phyloP scores from a whole-genome alignment of 192 early-diverging fungal genomes.

The Dimargaris cristalligena region DNA sequence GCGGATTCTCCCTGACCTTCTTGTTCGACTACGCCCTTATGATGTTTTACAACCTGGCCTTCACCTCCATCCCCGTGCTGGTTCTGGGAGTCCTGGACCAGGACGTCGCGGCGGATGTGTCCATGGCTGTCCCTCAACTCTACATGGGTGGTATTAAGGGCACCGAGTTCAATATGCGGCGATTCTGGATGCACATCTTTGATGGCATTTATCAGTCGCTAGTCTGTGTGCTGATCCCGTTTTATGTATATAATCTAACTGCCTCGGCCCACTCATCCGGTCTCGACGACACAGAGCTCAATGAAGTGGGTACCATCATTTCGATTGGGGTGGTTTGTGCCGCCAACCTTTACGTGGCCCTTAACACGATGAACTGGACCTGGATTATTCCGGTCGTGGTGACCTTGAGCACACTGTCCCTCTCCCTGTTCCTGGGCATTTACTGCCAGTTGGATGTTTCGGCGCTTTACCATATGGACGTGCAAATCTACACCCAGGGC shows the following conservation, averaged over 20 bases:
- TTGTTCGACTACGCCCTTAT: constrained; percentile 80
- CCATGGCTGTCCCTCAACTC: constrained; percentile 55
- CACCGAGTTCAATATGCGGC: constrained; percentile 49
- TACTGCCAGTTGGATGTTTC: constrained; percentile 34
- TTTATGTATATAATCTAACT: constrained; percentile 31
- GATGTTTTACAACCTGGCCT: constrained; percentile 72
- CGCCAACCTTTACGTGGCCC: constrained; percentile 60
- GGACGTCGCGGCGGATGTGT: constrained; percentile 50
- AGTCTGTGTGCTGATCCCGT: constrained; percentile 48
- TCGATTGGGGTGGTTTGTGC: constrained; percentile 52
- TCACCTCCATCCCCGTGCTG: constrained; percentile 71
- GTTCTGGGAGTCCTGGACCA: constrained; percentile 66
- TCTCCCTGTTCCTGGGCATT: constrained; percentile 40
- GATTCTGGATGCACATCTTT: constrained; percentile 57
- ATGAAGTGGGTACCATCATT: constrained; percentile 50
- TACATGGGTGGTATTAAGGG: constrained; percentile 59
- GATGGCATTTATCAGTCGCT: constrained; percentile 59
- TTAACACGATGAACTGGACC: constrained; percentile 59
- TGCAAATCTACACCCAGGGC: constrained; percentile 39
- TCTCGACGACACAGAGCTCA: constrained; percentile 31
- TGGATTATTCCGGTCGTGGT: constrained; percentile 41
- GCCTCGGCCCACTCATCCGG: constrained; percentile 31
- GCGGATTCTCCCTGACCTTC: constrained; percentile 63
- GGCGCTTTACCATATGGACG: constrained; percentile 33
- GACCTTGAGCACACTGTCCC: constrained; percentile 29